Conservation (phyloP, 768 basidiomycete genomes). For the Suillus hirtellus region DNA sequence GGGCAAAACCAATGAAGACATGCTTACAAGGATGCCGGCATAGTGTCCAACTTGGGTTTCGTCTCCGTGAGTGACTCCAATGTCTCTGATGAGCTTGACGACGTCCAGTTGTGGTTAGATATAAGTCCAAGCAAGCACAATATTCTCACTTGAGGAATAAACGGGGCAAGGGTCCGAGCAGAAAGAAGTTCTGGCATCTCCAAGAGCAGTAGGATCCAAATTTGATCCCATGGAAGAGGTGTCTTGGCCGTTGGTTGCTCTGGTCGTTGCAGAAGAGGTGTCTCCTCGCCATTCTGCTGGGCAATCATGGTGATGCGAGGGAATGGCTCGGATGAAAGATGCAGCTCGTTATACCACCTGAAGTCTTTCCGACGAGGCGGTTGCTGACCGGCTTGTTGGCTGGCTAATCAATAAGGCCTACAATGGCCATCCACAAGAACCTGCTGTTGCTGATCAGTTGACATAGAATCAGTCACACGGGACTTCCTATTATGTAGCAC, state of each 20-base stretch:
- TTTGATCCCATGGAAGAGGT: constrained; percentile 68
- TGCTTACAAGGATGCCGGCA: constrained; percentile 46
- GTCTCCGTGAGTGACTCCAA: constrained; percentile 42
- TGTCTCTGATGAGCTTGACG: constrained; percentile 27
- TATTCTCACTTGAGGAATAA: constrained; percentile 55
- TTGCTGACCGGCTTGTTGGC: no score
- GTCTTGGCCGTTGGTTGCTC: constrained; percentile 34
- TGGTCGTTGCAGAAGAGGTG: constrained; percentile 47
- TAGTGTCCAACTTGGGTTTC: constrained; percentile 48
- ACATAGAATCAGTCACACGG: no score
- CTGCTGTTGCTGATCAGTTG: no score
- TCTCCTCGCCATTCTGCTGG: constrained; percentile 52
- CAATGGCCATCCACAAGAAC: no score
- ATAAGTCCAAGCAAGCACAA: background rate
- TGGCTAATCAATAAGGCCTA: no score
- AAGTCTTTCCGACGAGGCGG: no score
- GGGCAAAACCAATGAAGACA: constrained; percentile 18
- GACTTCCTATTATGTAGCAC: no score
- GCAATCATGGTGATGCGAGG: background rate
- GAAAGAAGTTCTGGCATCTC: constrained; percentile 76
- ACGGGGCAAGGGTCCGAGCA: constrained; percentile 71
- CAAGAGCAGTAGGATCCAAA: constrained; percentile 64
- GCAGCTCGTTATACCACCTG: no score
- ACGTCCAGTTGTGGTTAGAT: background rate
- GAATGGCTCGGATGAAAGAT: background rate